These are phyloP conservation scores for Aspergillus pseudotamarii DNA, from an alignment of 2,329 filamentous ascomycete species.

Conservation along the genomic window DNA sequence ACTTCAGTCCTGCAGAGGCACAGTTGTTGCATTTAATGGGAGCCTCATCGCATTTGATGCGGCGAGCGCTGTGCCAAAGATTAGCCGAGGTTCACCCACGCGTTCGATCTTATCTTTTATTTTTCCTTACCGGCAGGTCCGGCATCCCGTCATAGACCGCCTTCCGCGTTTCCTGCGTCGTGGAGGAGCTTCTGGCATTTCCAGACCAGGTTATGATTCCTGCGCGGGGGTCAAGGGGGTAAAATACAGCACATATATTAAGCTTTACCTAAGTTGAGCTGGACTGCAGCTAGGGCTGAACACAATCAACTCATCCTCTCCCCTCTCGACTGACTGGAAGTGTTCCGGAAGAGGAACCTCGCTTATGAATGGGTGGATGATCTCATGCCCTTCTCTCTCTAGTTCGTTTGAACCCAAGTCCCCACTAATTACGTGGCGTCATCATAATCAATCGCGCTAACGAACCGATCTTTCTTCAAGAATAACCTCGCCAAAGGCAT, in stretches of 20 bases:
- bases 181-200: neutral
- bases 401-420: neutral
- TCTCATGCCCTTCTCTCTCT: neutral
- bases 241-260: neutral
- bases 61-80: constrained; percentile 9
- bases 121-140: constrained; percentile 14
- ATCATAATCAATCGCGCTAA: neutral
- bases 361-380: neutral
- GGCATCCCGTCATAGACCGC: constrained; percentile 15
- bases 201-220: neutral
- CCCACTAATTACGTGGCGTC: neutral
- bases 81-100: constrained; percentile 3
- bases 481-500: neutral
- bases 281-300: neutral
- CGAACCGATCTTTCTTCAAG: neutral
- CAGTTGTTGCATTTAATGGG: constrained; percentile 11
- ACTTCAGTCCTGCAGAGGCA: neutral
- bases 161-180: neutral
- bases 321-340: neutral
- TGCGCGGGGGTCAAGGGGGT: neutral
- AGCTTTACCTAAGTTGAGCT: neutral
- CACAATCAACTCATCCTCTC: neutral
- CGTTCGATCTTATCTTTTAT: neutral
- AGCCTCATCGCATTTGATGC: constrained; percentile 14
- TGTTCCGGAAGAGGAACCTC: neutral